Conservation (phyloP, 345 rosid genomes). For the Psidium guajava region DNA sequence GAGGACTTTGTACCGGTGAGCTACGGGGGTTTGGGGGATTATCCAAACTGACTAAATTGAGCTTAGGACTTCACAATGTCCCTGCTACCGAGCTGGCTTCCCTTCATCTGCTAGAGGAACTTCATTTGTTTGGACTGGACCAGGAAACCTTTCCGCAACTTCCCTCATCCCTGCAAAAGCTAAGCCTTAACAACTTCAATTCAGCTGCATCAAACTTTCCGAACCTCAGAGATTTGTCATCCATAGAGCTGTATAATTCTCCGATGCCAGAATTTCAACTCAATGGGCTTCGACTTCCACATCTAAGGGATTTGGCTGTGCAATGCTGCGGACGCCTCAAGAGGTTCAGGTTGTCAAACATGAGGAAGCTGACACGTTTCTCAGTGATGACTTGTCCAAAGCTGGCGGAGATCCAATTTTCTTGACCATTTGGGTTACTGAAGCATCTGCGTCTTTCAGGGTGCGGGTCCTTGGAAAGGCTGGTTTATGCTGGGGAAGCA, state of each 20-base stretch:
- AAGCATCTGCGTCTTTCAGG: neutral
- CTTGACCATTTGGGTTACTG: neutral
- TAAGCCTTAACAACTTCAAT: neutral
- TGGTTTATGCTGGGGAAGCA: neutral
- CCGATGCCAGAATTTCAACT: neutral
- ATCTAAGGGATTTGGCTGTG: neutral
- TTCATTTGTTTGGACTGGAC: neutral
- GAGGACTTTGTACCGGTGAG: neutral
- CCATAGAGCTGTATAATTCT: neutral
- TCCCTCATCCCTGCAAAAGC: neutral
- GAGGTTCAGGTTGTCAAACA: neutral
- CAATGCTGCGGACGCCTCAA: neutral
- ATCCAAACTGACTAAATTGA: neutral
- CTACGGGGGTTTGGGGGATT: neutral
- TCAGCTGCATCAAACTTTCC: neutral
- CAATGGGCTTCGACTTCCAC: neutral
- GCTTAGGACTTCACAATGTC: neutral
- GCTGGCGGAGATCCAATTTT: neutral
- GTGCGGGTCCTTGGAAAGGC: neutral
- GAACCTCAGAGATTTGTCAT: neutral
- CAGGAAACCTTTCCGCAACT: neutral
- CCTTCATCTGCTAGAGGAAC: neutral
- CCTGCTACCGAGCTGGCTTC: neutral
- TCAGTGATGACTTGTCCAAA: neutral
- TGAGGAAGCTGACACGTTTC: neutral